These are phyloP conservation scores for Penicillium aurantiogriseum DNA, from an alignment of 2,329 filamentous ascomycete species.

Conservation along the genomic window DNA sequence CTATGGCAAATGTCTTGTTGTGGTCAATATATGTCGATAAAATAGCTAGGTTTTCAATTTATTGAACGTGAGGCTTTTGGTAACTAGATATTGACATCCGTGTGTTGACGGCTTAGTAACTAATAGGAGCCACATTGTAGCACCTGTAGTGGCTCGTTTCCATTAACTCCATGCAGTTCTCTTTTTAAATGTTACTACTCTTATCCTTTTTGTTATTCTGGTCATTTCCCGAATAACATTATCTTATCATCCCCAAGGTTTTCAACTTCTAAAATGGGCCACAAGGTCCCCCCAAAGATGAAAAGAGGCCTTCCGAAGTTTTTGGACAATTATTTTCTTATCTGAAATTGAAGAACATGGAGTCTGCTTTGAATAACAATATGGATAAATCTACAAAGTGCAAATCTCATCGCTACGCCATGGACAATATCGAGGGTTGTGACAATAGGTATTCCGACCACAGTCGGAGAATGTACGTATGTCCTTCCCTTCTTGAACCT, in stretches of 20 bases:
- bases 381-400: not conserved
- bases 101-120: no score
- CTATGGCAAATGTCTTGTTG: not conserved
- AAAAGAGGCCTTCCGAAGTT: not conserved
- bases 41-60: not conserved
- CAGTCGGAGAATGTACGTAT: not conserved
- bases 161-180: no score
- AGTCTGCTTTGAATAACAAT: no score
- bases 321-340: not conserved
- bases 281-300: slow-evolving; percentile 3
- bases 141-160: no score
- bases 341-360: not conserved
- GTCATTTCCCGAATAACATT: not conserved
- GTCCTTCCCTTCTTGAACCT: not conserved
- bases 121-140: not conserved
- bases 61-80: not conserved
- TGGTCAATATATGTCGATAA: not conserved
- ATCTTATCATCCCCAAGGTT: slow-evolving; percentile 10
- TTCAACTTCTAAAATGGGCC: not conserved
- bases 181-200: not conserved
- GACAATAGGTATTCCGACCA: not conserved
- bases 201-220: not conserved
- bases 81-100: not conserved
- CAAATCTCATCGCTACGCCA: not conserved
- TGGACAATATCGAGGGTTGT: not conserved